Percentiles rank a stretch among this genome's conserved stretches.
phyloP scores from a whole-genome alignment of 164 flowering plant genomes.

The Aristolochia fimbriata region DNA sequence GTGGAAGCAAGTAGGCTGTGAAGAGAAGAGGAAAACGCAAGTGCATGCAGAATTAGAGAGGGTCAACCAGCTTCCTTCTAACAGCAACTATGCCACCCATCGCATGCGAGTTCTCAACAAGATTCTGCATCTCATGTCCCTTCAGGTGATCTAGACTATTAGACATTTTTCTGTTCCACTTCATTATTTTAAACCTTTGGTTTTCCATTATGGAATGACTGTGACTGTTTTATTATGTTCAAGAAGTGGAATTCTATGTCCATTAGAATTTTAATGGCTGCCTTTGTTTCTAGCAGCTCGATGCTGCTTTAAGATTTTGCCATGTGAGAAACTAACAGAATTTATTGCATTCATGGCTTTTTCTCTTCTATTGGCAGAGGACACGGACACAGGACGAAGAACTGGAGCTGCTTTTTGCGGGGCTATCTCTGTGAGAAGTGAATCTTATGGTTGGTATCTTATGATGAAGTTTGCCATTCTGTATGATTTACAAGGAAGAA shows the following conservation, averaged over 20 bases:
- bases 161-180: background rate
- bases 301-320: background rate
- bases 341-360: background rate
- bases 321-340: background rate
- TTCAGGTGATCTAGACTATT: conserved; percentile 30
- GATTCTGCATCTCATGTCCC: conserved; percentile 52
- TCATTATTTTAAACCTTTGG: background rate
- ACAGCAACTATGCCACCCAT: conserved; percentile 56
- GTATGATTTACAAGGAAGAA: too few relatives aligned
- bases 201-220: background rate
- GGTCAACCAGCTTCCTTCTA: conserved; percentile 49
- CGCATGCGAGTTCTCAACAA: conserved; percentile 62
- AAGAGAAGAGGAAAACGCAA: conserved; percentile 40
- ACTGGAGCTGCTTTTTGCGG: conserved; percentile 64
- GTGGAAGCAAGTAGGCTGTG: conserved; percentile 21
- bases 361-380: conserved; percentile 27
- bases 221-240: background rate
- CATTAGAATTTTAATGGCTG: background rate
- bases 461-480: too few relatives aligned
- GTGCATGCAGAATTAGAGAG: conserved; percentile 56
- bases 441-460: background rate
- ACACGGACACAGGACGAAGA: conserved; percentile 52
- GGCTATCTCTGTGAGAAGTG: conserved; percentile 41
- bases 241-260: background rate
- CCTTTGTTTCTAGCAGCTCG: background rate